phyloP scores from a whole-genome alignment of 352 stramenopile species.

The Phytophthora sansomeana region DNA sequence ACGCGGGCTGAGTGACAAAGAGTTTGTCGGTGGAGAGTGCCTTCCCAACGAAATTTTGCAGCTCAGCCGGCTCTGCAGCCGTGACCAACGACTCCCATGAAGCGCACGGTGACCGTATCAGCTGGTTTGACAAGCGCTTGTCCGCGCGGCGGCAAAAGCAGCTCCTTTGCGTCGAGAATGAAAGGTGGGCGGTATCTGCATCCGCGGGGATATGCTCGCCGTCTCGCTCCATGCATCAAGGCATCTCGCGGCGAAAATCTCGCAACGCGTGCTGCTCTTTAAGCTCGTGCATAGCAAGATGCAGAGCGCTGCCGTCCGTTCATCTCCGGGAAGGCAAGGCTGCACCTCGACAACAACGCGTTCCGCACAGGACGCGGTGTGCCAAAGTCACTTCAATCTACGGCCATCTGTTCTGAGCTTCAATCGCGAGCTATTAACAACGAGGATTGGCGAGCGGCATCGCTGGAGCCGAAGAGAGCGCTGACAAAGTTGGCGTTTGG shows the following conservation, averaged over 20 bases:
- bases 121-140: slow-evolving; percentile 9
- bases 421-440: slow-evolving; percentile 22
- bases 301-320: slow-evolving; percentile 1
- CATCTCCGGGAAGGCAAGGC: slow-evolving; percentile 5
- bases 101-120: slow-evolving; percentile 8
- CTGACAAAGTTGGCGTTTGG: not conserved
- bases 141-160: slow-evolving; percentile 1
- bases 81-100: not conserved
- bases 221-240: slow-evolving; percentile 14
- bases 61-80: slow-evolving; percentile 17
- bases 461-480: slow-evolving; percentile 8
- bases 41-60: slow-evolving; percentile 18
- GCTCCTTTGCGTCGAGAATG: slow-evolving; percentile 25
- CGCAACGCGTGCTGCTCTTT: not conserved
- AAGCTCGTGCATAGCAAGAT: slow-evolving; percentile 8
- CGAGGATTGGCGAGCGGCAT: slow-evolving; percentile 24
- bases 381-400: slow-evolving; percentile 28
- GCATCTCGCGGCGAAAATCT: not conserved
- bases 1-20: not conserved
- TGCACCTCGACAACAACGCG: slow-evolving; percentile 2
- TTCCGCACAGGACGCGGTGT: slow-evolving; percentile 12
- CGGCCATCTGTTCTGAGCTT: slow-evolving; percentile 28
- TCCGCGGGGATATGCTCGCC: slow-evolving; percentile 19
- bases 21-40: not conserved
- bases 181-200: slow-evolving; percentile 24